Percentiles rank a stretch among this genome's conserved stretches.
Evolutionary conservation across 2,329 filamentous ascomycete species (phyloP).

Genomic region (Microdochium paspali): DNA sequence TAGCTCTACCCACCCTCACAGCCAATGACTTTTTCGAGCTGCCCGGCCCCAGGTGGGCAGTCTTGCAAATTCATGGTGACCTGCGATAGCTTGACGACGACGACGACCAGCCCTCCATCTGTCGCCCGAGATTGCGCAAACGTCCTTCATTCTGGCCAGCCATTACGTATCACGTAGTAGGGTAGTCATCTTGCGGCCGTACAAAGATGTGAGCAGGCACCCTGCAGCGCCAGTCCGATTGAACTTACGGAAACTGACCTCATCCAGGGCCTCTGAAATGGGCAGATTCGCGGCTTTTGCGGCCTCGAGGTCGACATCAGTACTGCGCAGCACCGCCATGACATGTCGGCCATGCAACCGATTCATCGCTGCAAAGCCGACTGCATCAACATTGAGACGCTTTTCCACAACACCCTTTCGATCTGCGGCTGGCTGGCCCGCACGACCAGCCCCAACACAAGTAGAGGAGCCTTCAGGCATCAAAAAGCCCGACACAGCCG

Average conservation of each 20-base stretch:
- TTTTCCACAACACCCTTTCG: slow-evolving; percentile 8
- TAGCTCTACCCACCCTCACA: neutral
- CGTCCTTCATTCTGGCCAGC: neutral
- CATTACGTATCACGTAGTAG: neutral
- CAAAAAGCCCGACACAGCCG: slow-evolving; percentile 10
- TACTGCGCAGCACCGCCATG: slow-evolving; percentile 11
- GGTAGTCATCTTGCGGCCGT: neutral
- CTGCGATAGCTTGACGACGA: neutral
- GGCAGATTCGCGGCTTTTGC: slow-evolving; percentile 12
- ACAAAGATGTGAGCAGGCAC: slow-evolving; percentile 5
- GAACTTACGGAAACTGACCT: neutral
- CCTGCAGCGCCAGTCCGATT: too few species aligned
- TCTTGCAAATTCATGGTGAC: neutral
- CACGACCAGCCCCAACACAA: neutral
- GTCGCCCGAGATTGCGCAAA: neutral
- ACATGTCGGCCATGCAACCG: slow-evolving; percentile 8
- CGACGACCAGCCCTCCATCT: neutral
- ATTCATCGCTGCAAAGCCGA: slow-evolving; percentile 1
- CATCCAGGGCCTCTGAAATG: slow-evolving; percentile 13
- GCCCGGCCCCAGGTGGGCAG: too few species aligned
- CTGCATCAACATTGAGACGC: slow-evolving; percentile 1
- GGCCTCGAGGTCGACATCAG: slow-evolving; percentile 11
- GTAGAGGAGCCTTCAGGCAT: slow-evolving; percentile 4
- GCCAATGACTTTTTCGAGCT: neutral
- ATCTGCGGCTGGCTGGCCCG: neutral